Percentiles rank a stretch among this genome's conserved stretches.
These are phyloP conservation scores for Pseudognaphalium luteoalbum DNA, from an alignment of 129 eudicot species.

Conservation along the genomic window DNA sequence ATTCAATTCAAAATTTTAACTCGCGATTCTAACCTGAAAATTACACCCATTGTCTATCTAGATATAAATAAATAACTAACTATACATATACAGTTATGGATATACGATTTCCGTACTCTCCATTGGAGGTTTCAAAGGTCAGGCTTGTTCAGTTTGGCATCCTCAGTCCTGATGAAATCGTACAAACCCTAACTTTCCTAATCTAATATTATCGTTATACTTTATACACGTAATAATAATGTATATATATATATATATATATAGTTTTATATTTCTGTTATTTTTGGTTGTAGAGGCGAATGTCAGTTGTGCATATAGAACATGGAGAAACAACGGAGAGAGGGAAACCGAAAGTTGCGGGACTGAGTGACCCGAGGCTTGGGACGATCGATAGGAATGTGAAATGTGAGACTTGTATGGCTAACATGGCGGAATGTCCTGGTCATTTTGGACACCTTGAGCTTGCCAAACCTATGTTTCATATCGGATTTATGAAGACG, in stretches of 20 bases:
- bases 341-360: slow-evolving; percentile 87
- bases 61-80: too few relatives aligned
- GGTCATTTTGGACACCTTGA: slow-evolving; percentile 98
- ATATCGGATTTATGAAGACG: slow-evolving; percentile 90
- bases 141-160: slow-evolving; percentile 87
- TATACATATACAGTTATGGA: slow-evolving; percentile 43
- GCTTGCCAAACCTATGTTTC: slow-evolving; percentile 97
- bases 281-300: slow-evolving; percentile 66
- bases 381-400: slow-evolving; percentile 88
- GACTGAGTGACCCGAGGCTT: slow-evolving; percentile 82
- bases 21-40: too few relatives aligned
- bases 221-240: too few relatives aligned
- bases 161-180: slow-evolving; percentile 94
- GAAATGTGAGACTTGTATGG: slow-evolving; percentile 96
- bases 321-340: slow-evolving; percentile 86
- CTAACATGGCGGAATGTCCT: slow-evolving; percentile 97
- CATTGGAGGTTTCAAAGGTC: slow-evolving; percentile 92
- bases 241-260: background rate
- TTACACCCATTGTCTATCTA: too few relatives aligned
- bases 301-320: slow-evolving; percentile 92
- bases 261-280: background rate
- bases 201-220: background rate
- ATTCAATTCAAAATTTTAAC: too few relatives aligned
- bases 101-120: slow-evolving; percentile 74
- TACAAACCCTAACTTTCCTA: slow-evolving; percentile 22